phyloP scores from a whole-genome alignment of 2,329 filamentous ascomycete species.

The Pseudocercospora pini-densiflorae region DNA sequence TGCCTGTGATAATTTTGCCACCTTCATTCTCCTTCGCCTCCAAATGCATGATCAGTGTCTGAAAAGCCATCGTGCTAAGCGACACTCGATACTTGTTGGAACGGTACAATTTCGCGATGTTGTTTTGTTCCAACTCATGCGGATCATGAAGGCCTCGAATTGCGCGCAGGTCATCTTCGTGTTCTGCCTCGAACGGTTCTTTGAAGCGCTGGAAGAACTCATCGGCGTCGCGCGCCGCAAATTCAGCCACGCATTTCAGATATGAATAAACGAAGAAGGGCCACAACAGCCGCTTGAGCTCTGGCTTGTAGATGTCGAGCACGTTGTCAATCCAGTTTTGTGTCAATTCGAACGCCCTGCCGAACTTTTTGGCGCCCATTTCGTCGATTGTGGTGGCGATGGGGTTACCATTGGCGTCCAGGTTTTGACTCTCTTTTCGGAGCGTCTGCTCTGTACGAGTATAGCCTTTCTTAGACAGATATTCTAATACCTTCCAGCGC shows the following conservation, averaged over 20 bases:
- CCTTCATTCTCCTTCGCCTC: constrained; percentile 85
- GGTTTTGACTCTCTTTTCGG: constrained; percentile 82
- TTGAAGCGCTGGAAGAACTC: constrained; percentile 73
- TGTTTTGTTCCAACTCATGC: constrained; percentile 77
- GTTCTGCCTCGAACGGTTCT: constrained; percentile 73
- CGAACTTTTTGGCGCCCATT: constrained; percentile 74
- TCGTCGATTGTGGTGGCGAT: constrained; percentile 69
- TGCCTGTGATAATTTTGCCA: constrained; percentile 74
- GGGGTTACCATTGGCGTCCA: constrained; percentile 80
- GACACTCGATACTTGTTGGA: constrained; percentile 88
- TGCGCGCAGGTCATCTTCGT: constrained; percentile 77
- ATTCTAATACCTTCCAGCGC: constrained; percentile 76
- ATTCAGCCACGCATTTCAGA: constrained; percentile 74
- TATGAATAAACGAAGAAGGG: constrained; percentile 94
- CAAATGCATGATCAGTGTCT: constrained; percentile 82
- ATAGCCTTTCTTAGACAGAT: constrained; percentile 94
- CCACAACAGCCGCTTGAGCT: constrained; percentile 87
- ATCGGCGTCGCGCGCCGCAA: constrained; percentile 73
- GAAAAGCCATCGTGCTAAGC: constrained; percentile 82
- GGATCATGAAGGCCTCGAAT: constrained; percentile 77
- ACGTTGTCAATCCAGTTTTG: constrained; percentile 83
- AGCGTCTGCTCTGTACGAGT: constrained; percentile 90
- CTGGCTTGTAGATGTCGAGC: constrained; percentile 93
- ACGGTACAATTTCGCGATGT: constrained; percentile 78
- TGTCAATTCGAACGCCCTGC: constrained; percentile 63